phyloP scores from a whole-genome alignment of 2,329 filamentous ascomycete species.

The Exophiala spinifera region DNA sequence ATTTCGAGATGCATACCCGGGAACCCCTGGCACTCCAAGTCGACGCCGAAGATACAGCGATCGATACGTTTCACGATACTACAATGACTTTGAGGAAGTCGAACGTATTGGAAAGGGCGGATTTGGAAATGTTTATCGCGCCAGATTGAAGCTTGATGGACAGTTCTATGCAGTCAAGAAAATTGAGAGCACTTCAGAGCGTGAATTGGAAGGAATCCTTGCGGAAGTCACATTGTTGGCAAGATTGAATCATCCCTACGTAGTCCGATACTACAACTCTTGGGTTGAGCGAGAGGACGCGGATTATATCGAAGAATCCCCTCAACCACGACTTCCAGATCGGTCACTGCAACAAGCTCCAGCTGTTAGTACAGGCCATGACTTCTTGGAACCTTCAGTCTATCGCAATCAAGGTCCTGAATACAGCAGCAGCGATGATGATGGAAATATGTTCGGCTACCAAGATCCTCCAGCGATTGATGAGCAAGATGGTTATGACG shows the following conservation, averaged over 20 bases:
- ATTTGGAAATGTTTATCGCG: constrained; percentile 94
- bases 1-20: constrained; percentile 15
- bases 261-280: constrained; percentile 89
- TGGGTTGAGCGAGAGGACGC: constrained; percentile 66
- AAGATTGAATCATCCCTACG: constrained; percentile 83
- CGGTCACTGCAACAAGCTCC: constrained; percentile 11
- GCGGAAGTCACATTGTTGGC: constrained; percentile 87
- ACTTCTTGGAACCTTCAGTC: constrained; percentile 87
- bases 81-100: constrained; percentile 85
- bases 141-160: constrained; percentile 87
- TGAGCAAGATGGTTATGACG: constrained; percentile 46
- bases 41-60: constrained; percentile 19
- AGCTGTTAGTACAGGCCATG: constrained; percentile 58
- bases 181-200: constrained; percentile 76
- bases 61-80: constrained; percentile 65
- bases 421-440: constrained; percentile 60
- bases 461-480: constrained; percentile 33
- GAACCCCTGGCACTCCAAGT: constrained; percentile 10
- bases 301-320: constrained; percentile 7
- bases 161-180: constrained; percentile 97
- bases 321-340: constrained; percentile 2
- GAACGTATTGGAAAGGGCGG: constrained; percentile 87
- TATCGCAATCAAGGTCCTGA: constrained; percentile 64
- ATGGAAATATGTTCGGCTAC: constrained; percentile 22
- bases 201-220: constrained; percentile 60